phyloP scores from a whole-genome alignment of 2,329 filamentous ascomycete species.

The Xylaria sp. region DNA sequence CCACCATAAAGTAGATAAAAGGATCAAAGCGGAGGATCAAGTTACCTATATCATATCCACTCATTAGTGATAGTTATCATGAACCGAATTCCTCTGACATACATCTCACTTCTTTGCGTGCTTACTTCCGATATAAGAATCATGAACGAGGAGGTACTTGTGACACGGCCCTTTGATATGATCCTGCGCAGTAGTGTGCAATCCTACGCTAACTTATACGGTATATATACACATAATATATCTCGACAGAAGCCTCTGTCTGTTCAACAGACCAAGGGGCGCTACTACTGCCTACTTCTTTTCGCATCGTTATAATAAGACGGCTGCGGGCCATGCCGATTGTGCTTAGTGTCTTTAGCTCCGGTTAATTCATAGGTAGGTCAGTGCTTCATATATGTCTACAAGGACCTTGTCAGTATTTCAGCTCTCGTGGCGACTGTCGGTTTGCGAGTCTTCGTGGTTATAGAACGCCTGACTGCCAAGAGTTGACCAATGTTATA shows the following conservation, averaged over 20 bases:
- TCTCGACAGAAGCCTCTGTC: constrained; percentile 1
- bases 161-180: not conserved
- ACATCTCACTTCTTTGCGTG: constrained; percentile 7
- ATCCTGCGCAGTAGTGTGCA: not conserved
- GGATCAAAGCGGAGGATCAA: not conserved
- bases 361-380: constrained; percentile 17
- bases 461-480: not conserved
- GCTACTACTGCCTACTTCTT: not conserved
- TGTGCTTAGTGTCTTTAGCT: not conserved
- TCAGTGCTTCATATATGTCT: not conserved
- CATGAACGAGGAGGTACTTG: constrained; percentile 11
- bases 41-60: not conserved
- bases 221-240: constrained; percentile 9
- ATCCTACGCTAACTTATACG: constrained; percentile 24
- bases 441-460: not conserved
- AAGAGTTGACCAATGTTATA: constrained; percentile 11
- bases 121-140: constrained; percentile 9
- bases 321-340: constrained; percentile 14
- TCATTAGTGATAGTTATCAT: not conserved
- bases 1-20: not conserved
- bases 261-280: not conserved
- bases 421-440: constrained; percentile 13
- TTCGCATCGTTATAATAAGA: constrained; percentile 16
- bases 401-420: not conserved
- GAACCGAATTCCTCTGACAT: not conserved